These are phyloP conservation scores for Apiospora arundinis DNA, from an alignment of 2,329 filamentous ascomycete genomes.

Conservation along the genomic window DNA sequence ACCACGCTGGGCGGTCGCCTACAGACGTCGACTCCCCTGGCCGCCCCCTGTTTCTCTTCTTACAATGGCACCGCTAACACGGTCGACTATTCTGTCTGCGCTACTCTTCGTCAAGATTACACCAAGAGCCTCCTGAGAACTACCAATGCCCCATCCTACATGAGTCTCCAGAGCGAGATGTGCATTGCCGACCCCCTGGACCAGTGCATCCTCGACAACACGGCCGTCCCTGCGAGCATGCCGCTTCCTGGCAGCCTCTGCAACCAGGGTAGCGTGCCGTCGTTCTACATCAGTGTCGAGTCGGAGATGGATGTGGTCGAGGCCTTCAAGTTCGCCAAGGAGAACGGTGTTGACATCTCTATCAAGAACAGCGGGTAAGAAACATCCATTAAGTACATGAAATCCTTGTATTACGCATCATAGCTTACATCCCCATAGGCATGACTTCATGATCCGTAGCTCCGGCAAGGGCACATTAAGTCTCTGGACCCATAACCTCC, in stretches of 20 bases:
- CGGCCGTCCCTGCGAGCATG: slow-evolving; percentile 29
- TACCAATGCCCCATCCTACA: slow-evolving; percentile 32
- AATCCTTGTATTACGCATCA: too few species aligned
- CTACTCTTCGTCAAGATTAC: slow-evolving; percentile 34
- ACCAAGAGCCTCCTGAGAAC: slow-evolving; percentile 32
- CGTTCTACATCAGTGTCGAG: slow-evolving; percentile 33
- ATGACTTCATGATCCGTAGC: slow-evolving; percentile 42
- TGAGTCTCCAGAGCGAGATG: slow-evolving; percentile 37
- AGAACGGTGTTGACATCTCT: slow-evolving; percentile 32
- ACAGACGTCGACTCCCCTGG: slow-evolving; percentile 30
- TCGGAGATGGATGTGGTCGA: slow-evolving; percentile 29
- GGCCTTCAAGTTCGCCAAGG: slow-evolving; percentile 32
- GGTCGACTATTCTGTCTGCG: slow-evolving; percentile 32
- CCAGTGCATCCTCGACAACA: slow-evolving; percentile 37
- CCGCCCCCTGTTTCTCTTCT: slow-evolving; percentile 38
- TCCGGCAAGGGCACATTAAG: slow-evolving; percentile 37
- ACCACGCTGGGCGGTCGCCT: slow-evolving; percentile 32
- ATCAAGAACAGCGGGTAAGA: slow-evolving; percentile 42
- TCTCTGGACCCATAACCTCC: slow-evolving; percentile 40
- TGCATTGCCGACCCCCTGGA: slow-evolving; percentile 36
- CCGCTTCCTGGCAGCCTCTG: slow-evolving; percentile 32
- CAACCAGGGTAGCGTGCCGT: slow-evolving; percentile 37
- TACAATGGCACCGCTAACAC: slow-evolving; percentile 32
- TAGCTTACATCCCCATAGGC: slow-evolving; percentile 28
- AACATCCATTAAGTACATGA: too few species aligned